Evolutionary conservation across 2,329 filamentous ascomycete genomes (phyloP).

Genomic region (Ceratocystis ficicola): DNA sequence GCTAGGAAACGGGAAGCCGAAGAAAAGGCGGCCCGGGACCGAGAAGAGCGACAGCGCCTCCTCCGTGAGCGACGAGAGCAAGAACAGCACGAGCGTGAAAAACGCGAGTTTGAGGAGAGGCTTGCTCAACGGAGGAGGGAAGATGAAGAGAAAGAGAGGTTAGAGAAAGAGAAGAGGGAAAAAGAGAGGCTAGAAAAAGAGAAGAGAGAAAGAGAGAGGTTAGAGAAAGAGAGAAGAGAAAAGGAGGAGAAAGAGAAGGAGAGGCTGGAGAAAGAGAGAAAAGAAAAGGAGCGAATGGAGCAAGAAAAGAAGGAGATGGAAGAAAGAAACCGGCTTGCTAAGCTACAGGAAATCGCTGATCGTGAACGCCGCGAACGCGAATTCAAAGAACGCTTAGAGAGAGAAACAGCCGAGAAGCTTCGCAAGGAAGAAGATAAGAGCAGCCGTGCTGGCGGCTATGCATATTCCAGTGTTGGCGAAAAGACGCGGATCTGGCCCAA

Average conservation of each 20-base stretch:
- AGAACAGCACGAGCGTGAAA: constrained; percentile 33
- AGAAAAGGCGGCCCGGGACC: constrained; percentile 6
- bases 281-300: constrained; percentile 29
- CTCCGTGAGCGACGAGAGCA: constrained; percentile 28
- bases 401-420: constrained; percentile 30
- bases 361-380: constrained; percentile 36
- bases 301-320: constrained; percentile 27
- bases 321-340: constrained; percentile 27
- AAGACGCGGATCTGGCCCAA: constrained; percentile 59
- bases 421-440: constrained; percentile 26
- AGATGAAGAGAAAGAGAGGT: constrained; percentile 34
- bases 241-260: constrained; percentile 33
- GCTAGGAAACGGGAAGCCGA: constrained; percentile 6
- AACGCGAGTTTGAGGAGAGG: constrained; percentile 33
- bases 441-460: constrained; percentile 36
- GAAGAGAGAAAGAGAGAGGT: constrained; percentile 28
- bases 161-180: constrained; percentile 31
- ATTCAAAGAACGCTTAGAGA: constrained; percentile 33
- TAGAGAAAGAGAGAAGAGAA: constrained; percentile 33
- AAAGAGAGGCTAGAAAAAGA: constrained; percentile 35
- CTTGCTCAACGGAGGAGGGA: constrained; percentile 23
- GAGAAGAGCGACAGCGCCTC: constrained; percentile 7
- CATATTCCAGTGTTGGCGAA: constrained; percentile 54
- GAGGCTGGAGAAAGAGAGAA: constrained; percentile 34
- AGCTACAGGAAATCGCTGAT: constrained; percentile 31